Percentiles rank a stretch among this genome's conserved stretches.
Conservation (phyloP, 2,329 filamentous ascomycete genomes). For the Exophiala alcalophila region DNA sequence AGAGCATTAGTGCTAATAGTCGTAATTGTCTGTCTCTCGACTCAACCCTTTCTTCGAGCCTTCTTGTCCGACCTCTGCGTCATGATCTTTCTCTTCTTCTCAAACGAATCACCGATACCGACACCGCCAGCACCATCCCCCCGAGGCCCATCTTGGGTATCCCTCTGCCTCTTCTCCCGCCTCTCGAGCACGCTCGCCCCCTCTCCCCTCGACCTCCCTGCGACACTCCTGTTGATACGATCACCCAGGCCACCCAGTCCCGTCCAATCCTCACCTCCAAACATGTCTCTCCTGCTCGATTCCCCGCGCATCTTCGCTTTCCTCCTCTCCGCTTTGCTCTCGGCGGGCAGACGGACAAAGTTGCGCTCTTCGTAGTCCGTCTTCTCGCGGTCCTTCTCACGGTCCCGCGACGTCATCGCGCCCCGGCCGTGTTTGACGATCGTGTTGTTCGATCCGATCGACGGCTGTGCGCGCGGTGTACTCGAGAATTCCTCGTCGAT, state of each 20-base stretch:
- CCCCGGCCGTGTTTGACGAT: conserved; percentile 75
- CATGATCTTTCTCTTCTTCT: conserved; percentile 58
- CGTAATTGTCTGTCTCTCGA: too few species aligned
- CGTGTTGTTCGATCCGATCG: conserved; percentile 73
- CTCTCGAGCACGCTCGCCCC: conserved; percentile 65
- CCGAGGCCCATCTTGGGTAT: conserved; percentile 68
- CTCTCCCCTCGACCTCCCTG: conserved; percentile 52
- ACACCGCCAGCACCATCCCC: conserved; percentile 57
- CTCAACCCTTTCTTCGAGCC: conserved; percentile 23
- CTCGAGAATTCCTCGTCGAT: conserved; percentile 77
- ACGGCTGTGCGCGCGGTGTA: conserved; percentile 79
- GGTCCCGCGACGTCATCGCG: conserved; percentile 72
- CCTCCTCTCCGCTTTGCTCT: conserved; percentile 81
- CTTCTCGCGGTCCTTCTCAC: conserved; percentile 73
- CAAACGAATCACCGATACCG: conserved; percentile 71
- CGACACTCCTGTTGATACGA: conserved; percentile 78
- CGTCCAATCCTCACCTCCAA: conserved; percentile 92
- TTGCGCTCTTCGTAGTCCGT: conserved; percentile 88
- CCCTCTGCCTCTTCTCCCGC: conserved; percentile 72
- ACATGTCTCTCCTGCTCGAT: conserved; percentile 53
- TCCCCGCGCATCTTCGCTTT: conserved; percentile 47
- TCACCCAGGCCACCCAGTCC: conserved; percentile 80
- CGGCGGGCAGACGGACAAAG: conserved; percentile 79
- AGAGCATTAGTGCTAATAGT: too few species aligned
- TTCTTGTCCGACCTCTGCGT: conserved; percentile 38